Percentiles rank a stretch among this genome's conserved stretches.
Conservation (phyloP, 2,329 filamentous ascomycete genomes). For the Rugonectria rugulosa region DNA sequence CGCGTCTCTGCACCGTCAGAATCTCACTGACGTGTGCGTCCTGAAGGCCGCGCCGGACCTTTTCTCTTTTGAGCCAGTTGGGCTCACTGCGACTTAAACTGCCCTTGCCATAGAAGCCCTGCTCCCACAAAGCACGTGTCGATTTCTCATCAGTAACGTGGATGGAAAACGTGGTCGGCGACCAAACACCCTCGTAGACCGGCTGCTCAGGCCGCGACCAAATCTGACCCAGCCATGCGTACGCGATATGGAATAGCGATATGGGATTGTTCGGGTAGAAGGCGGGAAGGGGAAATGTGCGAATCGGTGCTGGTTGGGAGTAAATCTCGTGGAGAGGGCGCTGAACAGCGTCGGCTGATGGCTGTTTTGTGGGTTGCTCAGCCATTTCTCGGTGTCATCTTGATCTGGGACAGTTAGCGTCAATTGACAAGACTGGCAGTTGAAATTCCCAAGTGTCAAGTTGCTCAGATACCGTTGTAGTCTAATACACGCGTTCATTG, state of each 20-base stretch:
- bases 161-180: constrained; percentile 80
- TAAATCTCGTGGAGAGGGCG: constrained; percentile 74
- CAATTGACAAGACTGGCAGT: not conserved
- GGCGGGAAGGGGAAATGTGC: constrained; percentile 82
- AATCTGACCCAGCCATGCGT: constrained; percentile 78
- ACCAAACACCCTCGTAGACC: constrained; percentile 79
- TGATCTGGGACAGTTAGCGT: constrained; percentile 46
- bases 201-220: constrained; percentile 72
- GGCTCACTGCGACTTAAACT: constrained; percentile 93
- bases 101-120: constrained; percentile 97
- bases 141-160: constrained; percentile 81
- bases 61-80: constrained; percentile 87
- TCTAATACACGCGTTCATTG: constrained; percentile 76
- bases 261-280: constrained; percentile 94
- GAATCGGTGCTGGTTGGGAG: constrained; percentile 79
- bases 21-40: constrained; percentile 81
- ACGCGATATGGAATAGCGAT: constrained; percentile 81
- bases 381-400: constrained; percentile 58
- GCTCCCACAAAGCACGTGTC: constrained; percentile 88
- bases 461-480: constrained; percentile 97
- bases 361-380: constrained; percentile 43
- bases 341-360: constrained; percentile 29
- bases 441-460: constrained; percentile 28
- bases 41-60: constrained; percentile 71
- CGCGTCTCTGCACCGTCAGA: constrained; percentile 76